These are phyloP conservation scores for Metarhizium album DNA, from an alignment of 2,329 filamentous ascomycete species.

Conservation along the genomic window DNA sequence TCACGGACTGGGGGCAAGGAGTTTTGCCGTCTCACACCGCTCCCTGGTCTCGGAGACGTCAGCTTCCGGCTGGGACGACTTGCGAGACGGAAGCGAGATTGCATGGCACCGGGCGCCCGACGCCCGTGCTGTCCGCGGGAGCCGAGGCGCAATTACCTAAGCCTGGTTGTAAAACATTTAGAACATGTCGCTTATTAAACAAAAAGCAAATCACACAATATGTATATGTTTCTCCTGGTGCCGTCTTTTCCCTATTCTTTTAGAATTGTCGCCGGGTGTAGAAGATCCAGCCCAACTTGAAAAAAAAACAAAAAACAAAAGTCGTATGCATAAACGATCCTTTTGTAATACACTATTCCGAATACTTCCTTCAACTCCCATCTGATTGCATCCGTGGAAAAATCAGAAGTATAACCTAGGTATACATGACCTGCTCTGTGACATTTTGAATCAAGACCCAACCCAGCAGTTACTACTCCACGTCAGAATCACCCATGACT, in stretches of 20 bases:
- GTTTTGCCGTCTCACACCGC: constrained; percentile 10
- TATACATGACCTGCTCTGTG: neutral
- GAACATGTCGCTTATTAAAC: neutral
- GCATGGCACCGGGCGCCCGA: neutral
- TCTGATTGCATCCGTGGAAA: neutral
- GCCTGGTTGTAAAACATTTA: neutral
- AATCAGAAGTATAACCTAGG: neutral
- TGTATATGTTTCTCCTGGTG: no score
- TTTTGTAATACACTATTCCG: neutral
- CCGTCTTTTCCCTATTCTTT: no score
- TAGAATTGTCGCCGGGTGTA: neutral
- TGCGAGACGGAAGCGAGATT: neutral
- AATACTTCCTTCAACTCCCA: neutral
- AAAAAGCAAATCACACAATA: neutral
- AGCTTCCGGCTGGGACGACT: neutral
- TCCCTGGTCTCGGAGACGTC: neutral
- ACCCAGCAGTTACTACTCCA: constrained; percentile 16
- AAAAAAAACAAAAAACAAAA: no score
- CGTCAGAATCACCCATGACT: constrained; percentile 25
- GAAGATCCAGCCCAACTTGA: no score
- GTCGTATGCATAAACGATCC: neutral
- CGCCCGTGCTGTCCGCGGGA: neutral
- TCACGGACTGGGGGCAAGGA: neutral
- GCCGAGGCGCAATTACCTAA: neutral
- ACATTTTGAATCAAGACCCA: neutral